Evolutionary conservation across 2,329 filamentous ascomycete species (phyloP), one percentile per base, ranked within the genome.

Genomic region (Sordariomycetes sp.): DNA sequence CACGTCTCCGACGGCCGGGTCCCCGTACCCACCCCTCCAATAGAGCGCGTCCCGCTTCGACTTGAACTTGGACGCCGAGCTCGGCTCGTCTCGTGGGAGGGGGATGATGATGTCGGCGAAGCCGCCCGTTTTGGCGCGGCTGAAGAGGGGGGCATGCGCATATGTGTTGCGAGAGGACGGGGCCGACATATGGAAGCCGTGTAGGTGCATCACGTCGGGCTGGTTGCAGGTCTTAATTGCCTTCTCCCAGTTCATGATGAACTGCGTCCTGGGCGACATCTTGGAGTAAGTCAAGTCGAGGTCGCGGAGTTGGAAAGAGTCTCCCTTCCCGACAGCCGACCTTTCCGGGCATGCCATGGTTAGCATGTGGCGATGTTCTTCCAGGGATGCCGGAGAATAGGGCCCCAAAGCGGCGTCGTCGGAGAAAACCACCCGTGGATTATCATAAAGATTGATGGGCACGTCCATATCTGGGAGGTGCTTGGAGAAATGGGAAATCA

Each of bases 381-480:
- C 10, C 7, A 59, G 80, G 14, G 75, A 77, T 1, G 88, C 35
- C n/a, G 55, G 22, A 25, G 32, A 20, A 28, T 48, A 52, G 32
- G 34, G 11, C 18, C 25, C 35, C 2, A 35, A 48, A 22, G 52
- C n/a, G 10, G 35, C 10, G 14, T 32, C 53, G 16, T 40, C 22
- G 10, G 53, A 35, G 11, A 89, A 77, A 3, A 91, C 76, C 1
- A 92, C 82, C 46, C 88, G 79, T 1, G 89, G 88, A 64, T 89
- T 83, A 59, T 90, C 87, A 64, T 88, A 81, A 22, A 89, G 77
- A 67, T 96, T 96, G 72, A 96, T 88, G 0, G 89, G 88, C 22
- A 96, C 72, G 62, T 90, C 83, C 88, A 96, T 92, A 62, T 92
- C 83, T 1, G 90, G 89, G 16, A 96, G 75, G 65, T 87, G 82